A percentile compares a stretch with the other conserved stretches of the same genome.
Conservation (phyloP, 2,329 filamentous ascomycete species). For the Aspergillus puulaauensis region DNA sequence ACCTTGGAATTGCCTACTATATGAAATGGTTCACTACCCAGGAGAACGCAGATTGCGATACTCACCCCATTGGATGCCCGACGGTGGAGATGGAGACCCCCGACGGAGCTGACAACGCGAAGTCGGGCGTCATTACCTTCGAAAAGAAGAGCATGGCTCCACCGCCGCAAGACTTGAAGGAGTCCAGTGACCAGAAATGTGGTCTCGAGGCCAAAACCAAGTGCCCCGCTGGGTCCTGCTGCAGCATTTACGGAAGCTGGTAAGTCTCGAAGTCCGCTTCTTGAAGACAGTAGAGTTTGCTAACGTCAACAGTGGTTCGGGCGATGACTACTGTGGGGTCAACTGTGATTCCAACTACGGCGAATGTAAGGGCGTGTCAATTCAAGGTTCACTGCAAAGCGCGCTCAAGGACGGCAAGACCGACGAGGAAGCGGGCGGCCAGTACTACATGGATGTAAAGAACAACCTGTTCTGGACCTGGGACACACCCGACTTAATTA, state of each 20-base stretch:
- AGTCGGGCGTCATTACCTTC: conserved; percentile 52
- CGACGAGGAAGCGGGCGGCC: conserved; percentile 60
- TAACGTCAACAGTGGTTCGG: conserved; percentile 30
- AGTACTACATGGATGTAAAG: conserved; percentile 65
- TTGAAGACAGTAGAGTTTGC: not conserved
- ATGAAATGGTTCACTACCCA: conserved; percentile 65
- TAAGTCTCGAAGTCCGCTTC: conserved; percentile 15
- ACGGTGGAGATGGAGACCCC: conserved; percentile 61
- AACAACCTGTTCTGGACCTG: conserved; percentile 71
- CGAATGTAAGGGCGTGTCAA: conserved; percentile 47
- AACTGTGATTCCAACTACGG: conserved; percentile 42
- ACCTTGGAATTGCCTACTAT: conserved; percentile 69
- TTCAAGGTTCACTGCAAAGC: conserved; percentile 57
- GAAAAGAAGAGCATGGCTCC: conserved; percentile 32
- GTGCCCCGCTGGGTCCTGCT: conserved; percentile 34
- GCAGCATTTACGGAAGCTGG: conserved; percentile 39
- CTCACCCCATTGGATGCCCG: conserved; percentile 57
- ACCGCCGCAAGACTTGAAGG: conserved; percentile 25
- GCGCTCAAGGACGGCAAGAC: conserved; percentile 56
- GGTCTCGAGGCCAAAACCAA: conserved; percentile 24
- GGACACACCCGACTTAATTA: conserved; percentile 63
- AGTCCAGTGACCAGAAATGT: conserved; percentile 32
- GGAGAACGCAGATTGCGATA: conserved; percentile 46
- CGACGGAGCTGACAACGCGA: conserved; percentile 59
- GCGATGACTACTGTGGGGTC: conserved; percentile 30